Conservation (phyloP, 2,329 filamentous ascomycete species). For the Trichoderma sp. region DNA sequence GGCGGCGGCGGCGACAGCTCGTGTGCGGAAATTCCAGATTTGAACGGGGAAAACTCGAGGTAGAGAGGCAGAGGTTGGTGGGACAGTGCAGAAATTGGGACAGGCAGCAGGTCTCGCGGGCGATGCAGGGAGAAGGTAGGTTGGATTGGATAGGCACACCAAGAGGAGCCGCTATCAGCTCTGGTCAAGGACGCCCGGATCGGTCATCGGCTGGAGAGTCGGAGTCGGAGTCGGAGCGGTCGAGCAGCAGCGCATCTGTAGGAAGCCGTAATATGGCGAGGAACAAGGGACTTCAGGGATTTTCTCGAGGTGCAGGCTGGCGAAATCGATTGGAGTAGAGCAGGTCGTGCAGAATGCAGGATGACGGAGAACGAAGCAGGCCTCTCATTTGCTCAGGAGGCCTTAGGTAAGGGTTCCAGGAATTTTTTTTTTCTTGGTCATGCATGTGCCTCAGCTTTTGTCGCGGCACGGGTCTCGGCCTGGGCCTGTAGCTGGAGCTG, state of each 20-base stretch:
- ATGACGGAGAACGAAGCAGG: constrained; percentile 16
- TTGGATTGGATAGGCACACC: neutral
- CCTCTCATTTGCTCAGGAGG: constrained; percentile 13
- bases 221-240: neutral
- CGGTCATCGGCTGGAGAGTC: constrained; percentile 18
- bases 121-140: constrained; percentile 2
- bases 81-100: constrained; percentile 12
- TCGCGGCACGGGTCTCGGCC: constrained; percentile 2
- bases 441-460: neutral
- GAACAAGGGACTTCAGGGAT: neutral
- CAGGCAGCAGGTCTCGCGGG: neutral
- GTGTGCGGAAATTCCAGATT: neutral
- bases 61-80: neutral
- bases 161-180: constrained; percentile 18
- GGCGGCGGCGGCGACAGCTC: neutral
- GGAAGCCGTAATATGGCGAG: constrained; percentile 12
- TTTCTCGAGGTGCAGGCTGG: constrained; percentile 5
- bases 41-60: neutral
- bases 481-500: neutral
- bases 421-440: neutral
- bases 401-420: constrained; percentile 10
- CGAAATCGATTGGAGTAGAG: constrained; percentile 14
- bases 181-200: constrained; percentile 10
- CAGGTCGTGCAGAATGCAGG: constrained; percentile 15
- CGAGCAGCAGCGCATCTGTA: constrained; percentile 18